Evolutionary conservation across 1,139 yeast genomes (phyloP), one percentile per base, ranked within the genome.

Genomic region (Taiozyma sp.): DNA sequence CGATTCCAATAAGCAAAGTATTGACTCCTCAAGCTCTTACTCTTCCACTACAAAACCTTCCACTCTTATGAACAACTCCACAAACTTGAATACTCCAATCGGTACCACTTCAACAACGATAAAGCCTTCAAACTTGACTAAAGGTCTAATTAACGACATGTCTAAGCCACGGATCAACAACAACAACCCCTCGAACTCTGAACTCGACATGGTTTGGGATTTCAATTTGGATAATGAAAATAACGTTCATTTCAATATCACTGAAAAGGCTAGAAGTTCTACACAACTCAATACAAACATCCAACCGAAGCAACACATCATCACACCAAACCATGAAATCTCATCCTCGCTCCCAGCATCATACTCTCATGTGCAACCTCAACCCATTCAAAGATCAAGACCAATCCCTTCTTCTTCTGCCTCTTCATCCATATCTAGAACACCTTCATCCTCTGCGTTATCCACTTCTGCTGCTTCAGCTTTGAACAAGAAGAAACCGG

Each of bases 1-100:
- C 27, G 63, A 57, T 30, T 58, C 61, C 32, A 57, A 58, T 45
- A 60, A 60, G 46, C 49, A 51, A 14, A 56, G 59, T 32, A 55
- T 59, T 10, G 63, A 58, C 14, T 55, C 60, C 2, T 44, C 51
- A 10, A 54, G 55, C 10, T 58, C 60, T 9, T 44, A 51, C 10
- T 57, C 51, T 5, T 23, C 45, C 46, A 4, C 43, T 22, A n/a
- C 22, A 4, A 19, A 38, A 10, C n/a, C 7, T 16, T 46, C 51
- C 29, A 47, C 52, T 34, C 47, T 47, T 7, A 46, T 50, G 50
- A 28, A 43, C 48, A 40, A 40, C 4, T 23, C 14, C 8, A 22
- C 28, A 3, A 40, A 23, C 9, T 23, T 24, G 9, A 30, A 40
- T 24, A 40, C 43, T 4, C 30, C 43, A 14, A 24, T 8, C 14